phyloP scores from a whole-genome alignment of 352 stramenopile genomes.

The Poterioochromonas sp. region DNA sequence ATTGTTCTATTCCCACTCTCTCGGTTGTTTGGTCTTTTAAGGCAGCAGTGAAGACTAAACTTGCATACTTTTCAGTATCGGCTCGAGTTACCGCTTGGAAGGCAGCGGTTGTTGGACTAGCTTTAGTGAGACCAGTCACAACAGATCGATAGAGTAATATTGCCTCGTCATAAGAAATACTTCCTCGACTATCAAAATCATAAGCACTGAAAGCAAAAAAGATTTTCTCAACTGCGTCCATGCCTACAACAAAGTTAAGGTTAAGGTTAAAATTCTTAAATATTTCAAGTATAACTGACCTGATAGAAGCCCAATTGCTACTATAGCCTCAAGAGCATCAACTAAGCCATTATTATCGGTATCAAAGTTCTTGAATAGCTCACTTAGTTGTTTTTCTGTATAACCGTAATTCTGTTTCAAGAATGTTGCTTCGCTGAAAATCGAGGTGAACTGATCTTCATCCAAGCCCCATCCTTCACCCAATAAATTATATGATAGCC shows the following conservation, averaged over 20 bases:
- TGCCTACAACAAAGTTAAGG: background rate
- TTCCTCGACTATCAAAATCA: background rate
- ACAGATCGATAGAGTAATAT: background rate
- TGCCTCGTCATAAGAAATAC: background rate
- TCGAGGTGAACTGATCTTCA: background rate
- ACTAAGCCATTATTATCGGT: constrained; percentile 30
- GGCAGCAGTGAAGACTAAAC: background rate
- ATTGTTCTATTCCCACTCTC: background rate
- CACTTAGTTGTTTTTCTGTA: background rate
- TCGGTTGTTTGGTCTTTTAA: background rate
- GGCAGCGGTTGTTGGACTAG: background rate
- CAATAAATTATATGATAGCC: constrained; percentile 27
- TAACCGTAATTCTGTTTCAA: background rate
- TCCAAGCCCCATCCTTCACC: constrained; percentile 25
- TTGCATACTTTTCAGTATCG: background rate
- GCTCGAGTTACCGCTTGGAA: background rate
- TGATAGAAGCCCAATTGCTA: constrained; percentile 15
- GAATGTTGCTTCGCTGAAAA: constrained; percentile 3
- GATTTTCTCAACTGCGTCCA: constrained; percentile 33
- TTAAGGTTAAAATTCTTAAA: background rate
- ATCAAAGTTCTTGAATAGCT: constrained; percentile 26
- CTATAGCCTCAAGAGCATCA: constrained; percentile 21
- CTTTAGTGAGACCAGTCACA: background rate
- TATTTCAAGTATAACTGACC: background rate
- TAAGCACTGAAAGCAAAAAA: constrained; percentile 15